Evolutionary conservation across 495 filamentous ascomycete genomes (phyloP), one percentile per base, ranked within the genome.

Genomic region (Penicillium paxilli): DNA sequence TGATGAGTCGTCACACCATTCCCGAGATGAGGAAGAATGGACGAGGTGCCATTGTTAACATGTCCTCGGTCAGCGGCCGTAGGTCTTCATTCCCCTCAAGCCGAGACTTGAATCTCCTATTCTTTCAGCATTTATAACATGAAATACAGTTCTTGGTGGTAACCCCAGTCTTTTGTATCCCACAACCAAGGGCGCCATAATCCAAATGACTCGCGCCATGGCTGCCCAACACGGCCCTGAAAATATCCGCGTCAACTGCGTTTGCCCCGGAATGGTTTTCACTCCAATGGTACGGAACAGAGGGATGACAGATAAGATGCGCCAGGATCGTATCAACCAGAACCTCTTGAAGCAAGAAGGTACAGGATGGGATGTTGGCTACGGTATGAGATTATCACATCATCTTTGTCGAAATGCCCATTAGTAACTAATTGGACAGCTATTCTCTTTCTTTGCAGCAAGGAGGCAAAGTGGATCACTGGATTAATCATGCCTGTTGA

Each of bases 171-270:
- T 83, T 2, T 54, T 82, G 22, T 83, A 83, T 55, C 79, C 80
- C 33, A 82, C 78, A 8, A 77, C 65, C 51, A 83, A 84, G 52
- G 81, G 79, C 0, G 79, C 79, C 0, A 71, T 82, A 7, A 63
- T 81, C 2, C 70, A 80, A 30, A 80, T 82, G 77, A 80, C 77
- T 19, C 52, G 76, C 4, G 75, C 75, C 1, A 81, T 80, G 76
- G 77, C 76, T 4, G 73, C 72, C 4, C 76, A 82, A 33, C 78
- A 80, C 62, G 77, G 63, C 1, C 38, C 45, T 11, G 67, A 78
- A 20, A 67, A 69, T 7, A 79, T 80, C 26, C 52, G 77, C 17
- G 77, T 81, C 6, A 82, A 81, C 49, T 80, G 78, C 30, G 77
- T 82, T 2, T 78, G 75, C 57, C 79, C 78, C 25, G 79, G 48